Evolutionary conservation across 2,329 filamentous ascomycete genomes (phyloP).

Genomic region (Dothistroma septosporum): DNA sequence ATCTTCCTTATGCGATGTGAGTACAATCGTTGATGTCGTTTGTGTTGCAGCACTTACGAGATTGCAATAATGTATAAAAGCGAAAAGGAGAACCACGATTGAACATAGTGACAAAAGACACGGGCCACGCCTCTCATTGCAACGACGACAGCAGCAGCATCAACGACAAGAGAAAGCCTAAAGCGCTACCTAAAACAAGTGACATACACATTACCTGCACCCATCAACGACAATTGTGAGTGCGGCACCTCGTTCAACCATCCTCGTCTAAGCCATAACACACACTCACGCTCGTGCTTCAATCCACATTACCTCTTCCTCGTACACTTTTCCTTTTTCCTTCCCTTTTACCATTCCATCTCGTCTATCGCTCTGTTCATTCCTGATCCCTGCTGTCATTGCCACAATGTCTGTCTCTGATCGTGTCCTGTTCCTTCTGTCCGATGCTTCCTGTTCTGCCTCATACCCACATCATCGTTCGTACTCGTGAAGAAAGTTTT

Average conservation of each 20-base stretch:
- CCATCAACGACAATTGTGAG: neutral
- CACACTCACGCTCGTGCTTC: neutral
- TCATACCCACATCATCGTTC: neutral
- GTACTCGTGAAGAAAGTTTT: slow-evolving; percentile 1
- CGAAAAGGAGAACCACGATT: neutral
- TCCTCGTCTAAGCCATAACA: slow-evolving; percentile 1
- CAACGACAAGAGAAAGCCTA: neutral
- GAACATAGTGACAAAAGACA: neutral
- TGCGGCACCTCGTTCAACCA: neutral
- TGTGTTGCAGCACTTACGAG: neutral
- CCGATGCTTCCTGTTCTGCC: neutral
- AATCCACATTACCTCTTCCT: slow-evolving; percentile 3
- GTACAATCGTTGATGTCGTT: neutral
- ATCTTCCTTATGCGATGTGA: slow-evolving; percentile 9
- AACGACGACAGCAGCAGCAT: neutral
- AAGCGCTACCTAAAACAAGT: neutral
- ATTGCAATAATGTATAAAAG: neutral
- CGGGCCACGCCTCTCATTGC: neutral
- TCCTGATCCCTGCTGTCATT: slow-evolving; percentile 3
- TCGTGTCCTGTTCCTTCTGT: neutral
- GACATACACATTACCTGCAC: neutral
- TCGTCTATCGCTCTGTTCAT: slow-evolving; percentile 6
- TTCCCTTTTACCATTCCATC: slow-evolving; percentile 4
- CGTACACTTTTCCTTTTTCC: slow-evolving; percentile 1
- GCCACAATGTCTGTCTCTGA: neutral